These are phyloP conservation scores for Salix exigua DNA, from an alignment of 345 rosid genomes.

Conservation along the genomic window DNA sequence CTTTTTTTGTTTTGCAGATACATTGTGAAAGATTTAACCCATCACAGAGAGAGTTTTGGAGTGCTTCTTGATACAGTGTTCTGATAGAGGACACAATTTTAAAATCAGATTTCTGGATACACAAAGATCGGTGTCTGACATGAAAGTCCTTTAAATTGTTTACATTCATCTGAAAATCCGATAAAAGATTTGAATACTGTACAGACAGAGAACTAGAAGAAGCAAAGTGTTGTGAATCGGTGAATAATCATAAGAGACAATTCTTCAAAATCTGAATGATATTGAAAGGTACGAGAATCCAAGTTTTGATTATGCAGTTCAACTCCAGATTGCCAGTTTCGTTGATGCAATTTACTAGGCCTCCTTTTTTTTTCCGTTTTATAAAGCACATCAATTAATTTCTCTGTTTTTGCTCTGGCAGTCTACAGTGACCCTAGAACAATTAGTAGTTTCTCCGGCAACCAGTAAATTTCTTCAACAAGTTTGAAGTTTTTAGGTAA, in stretches of 20 bases:
- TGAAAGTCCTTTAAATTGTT: conserved; percentile 29
- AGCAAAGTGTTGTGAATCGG: conserved; percentile 8
- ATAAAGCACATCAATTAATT: neutral
- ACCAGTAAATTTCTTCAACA: neutral
- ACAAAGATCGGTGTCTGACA: conserved; percentile 20
- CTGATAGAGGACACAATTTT: neutral
- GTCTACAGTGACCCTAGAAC: conserved; percentile 1
- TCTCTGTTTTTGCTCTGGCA: neutral
- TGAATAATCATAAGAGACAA: conserved; percentile 7
- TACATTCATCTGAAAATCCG: conserved; percentile 25
- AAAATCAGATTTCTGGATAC: conserved; percentile 18
- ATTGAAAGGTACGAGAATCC: conserved; percentile 18
- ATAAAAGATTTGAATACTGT: conserved; percentile 12
- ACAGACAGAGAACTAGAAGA: neutral
- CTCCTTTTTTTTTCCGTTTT: neutral
- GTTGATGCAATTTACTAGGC: neutral
- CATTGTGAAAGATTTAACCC: conserved; percentile 13
- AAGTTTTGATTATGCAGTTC: conserved; percentile 4
- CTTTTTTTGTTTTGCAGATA: conserved; percentile 20
- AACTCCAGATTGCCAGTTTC: neutral
- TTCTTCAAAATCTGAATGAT: conserved; percentile 9
- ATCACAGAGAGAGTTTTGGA: neutral
- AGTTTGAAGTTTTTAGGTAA: conserved; percentile 1
- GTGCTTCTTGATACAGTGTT: neutral
- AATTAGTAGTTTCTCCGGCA: neutral